These are phyloP conservation scores for Nitzschia inconspicua DNA, from an alignment of 108 stramenopile species.

Conservation along the genomic window DNA sequence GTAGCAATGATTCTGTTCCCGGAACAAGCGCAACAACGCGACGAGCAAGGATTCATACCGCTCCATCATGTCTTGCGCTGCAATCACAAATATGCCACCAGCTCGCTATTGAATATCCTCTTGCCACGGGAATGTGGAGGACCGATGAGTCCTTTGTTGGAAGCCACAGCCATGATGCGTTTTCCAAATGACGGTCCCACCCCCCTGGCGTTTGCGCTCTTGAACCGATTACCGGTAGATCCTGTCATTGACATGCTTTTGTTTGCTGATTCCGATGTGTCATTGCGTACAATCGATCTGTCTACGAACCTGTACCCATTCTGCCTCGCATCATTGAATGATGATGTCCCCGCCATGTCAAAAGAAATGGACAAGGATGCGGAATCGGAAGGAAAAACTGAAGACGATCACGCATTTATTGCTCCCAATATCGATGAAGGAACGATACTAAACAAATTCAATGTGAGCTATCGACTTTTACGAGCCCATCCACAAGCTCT, in stretches of 20 bases:
- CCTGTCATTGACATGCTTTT: conserved; percentile 11
- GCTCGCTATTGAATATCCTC: conserved; percentile 7
- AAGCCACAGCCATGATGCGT: not conserved
- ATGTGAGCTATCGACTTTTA: conserved; percentile 12
- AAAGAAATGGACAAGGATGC: too few species aligned
- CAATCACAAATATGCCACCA: conserved; percentile 11
- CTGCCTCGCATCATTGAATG: conserved; percentile 12
- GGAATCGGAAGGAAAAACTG: too few species aligned
- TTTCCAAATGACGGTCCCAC: conserved; percentile 2
- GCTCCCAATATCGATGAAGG: too few species aligned
- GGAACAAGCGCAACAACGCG: conserved; percentile 14
- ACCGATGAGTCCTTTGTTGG: too few species aligned
- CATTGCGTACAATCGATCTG: conserved; percentile 19
- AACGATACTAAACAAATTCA: too few species aligned
- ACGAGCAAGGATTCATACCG: conserved; percentile 17
- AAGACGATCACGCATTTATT: too few species aligned
- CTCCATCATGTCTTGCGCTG: conserved; percentile 24
- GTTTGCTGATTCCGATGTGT: conserved; percentile 10
- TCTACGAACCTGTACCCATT: conserved; percentile 16
- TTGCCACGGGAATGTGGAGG: conserved; percentile 3
- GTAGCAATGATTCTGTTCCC: conserved; percentile 20
- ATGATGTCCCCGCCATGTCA: too few species aligned
- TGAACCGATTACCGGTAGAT: conserved; percentile 5
- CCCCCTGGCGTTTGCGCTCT: conserved; percentile 4
- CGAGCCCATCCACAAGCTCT: conserved; percentile 25